These are phyloP conservation scores for Fusarium tjaetaba DNA, from an alignment of 2,329 filamentous ascomycete species.

Conservation along the genomic window DNA sequence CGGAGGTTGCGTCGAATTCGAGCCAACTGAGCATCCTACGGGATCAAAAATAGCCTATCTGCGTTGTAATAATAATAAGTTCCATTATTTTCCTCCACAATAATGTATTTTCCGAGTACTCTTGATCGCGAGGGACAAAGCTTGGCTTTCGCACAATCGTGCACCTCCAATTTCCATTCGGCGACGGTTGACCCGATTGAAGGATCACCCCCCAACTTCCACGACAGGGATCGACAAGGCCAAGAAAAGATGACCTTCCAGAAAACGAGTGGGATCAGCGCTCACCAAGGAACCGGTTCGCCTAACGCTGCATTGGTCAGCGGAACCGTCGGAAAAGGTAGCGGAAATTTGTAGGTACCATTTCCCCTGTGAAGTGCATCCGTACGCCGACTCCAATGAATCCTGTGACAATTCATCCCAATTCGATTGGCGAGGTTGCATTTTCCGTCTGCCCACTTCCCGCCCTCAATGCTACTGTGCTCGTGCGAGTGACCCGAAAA, in stretches of 20 bases:
- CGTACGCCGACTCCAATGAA: background rate
- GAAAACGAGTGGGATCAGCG: background rate
- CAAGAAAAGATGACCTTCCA: background rate
- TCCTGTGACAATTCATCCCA: background rate
- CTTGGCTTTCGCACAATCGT: background rate
- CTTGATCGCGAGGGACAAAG: no score
- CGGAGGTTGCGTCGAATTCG: background rate
- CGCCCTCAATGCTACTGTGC: background rate
- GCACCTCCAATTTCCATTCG: background rate
- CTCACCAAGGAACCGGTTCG: background rate
- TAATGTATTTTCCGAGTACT: background rate
- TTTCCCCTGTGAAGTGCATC: background rate
- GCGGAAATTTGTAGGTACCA: background rate
- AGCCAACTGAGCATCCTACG: background rate
- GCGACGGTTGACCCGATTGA: background rate
- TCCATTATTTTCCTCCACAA: background rate
- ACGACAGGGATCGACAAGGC: background rate
- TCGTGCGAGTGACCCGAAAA: background rate
- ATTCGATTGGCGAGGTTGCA: background rate
- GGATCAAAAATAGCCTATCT: background rate
- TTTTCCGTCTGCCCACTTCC: background rate
- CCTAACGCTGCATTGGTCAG: background rate
- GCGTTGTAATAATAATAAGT: background rate
- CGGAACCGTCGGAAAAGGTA: background rate
- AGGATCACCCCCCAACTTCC: background rate